Conservation (phyloP, 176 grass and related monocot genomes). For the Lolium rigidum region DNA sequence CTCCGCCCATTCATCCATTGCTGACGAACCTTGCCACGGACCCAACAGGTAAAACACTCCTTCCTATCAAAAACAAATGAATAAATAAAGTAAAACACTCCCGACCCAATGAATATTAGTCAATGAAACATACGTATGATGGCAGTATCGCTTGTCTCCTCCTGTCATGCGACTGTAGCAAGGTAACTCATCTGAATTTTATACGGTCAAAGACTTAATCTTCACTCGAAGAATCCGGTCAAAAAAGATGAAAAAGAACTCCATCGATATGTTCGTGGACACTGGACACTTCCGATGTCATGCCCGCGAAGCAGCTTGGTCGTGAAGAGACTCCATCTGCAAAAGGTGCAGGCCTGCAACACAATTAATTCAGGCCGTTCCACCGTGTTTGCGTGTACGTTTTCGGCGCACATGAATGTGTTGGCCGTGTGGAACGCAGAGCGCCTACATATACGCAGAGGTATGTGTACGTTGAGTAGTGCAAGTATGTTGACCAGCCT, state of each 20-base stretch:
- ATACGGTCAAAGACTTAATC: conserved; percentile 39
- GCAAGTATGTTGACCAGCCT: conserved; percentile 16
- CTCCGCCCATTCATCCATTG: too few species aligned
- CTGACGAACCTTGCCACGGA: too few species aligned
- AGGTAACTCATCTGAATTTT: conserved; percentile 24
- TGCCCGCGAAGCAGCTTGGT: conserved; percentile 25
- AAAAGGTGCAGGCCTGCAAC: background rate
- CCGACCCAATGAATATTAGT: background rate
- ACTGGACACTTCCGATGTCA: background rate
- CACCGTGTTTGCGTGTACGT: background rate
- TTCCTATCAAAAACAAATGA: too few species aligned
- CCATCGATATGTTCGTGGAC: background rate
- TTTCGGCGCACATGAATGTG: conserved; percentile 30
- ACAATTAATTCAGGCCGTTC: background rate
- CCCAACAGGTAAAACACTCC: too few species aligned
- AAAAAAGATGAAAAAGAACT: background rate
- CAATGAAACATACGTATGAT: conserved; percentile 23
- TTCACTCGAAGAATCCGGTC: conserved; percentile 34
- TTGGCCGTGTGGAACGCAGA: background rate
- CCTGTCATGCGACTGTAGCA: conserved; percentile 13
- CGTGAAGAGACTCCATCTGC: background rate
- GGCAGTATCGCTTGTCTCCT: background rate
- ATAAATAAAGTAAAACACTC: background rate
- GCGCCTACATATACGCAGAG: background rate
- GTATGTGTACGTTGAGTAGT: conserved; percentile 28